Evolutionary conservation across 2,329 filamentous ascomycete species (phyloP), one percentile per base, ranked within the genome.

Genomic region (Fusarium pilosicola): DNA sequence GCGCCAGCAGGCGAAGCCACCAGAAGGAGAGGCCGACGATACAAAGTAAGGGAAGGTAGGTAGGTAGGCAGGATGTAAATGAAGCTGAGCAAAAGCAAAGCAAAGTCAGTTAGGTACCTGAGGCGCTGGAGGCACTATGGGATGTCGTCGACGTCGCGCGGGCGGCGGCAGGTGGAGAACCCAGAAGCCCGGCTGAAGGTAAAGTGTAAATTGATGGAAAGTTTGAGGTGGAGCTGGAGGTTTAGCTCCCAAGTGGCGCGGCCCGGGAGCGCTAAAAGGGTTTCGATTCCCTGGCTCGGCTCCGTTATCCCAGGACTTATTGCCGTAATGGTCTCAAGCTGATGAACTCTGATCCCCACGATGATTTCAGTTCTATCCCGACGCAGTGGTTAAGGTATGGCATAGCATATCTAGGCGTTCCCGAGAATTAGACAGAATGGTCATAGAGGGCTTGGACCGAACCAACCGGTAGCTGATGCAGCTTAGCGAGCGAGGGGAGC

Each of bases 141-240:
- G 42, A 45, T 46, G 68, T 71, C 67, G 67, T 71, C 42, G 57
- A 46, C 52, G 67, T 71, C 56, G 62, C 57, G 54, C 62, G 67
- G 69, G 67, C 67, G 56, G 61, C 71, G 73, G 71, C 68, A 65
- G 71, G 71, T 74, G 71, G 71, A 65, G 68, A 72, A 74, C 63
- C 67, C 71, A 69, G 52, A 65, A n/a, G 58, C 71, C 71, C 39
- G 71, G 71, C 71, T 72, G 68, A 72, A 72, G 71, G 71, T 74
- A 74, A 74, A 74, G 71, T 65, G 65, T 68, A 74, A 69, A 63
- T 63, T 65, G 69, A 58, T 51, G 56, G 42, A 30, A 61, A 70
- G 68, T 39, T 70, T 63, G 55, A 45, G 54, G 44, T 59, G 42
- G 56, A 59, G 56, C 42, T 59, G 68, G 64, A 72, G 61, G 45